Evolutionary conservation across 495 filamentous ascomycete species (phyloP).

Genomic region (Aspergillus carlsbadensis): DNA sequence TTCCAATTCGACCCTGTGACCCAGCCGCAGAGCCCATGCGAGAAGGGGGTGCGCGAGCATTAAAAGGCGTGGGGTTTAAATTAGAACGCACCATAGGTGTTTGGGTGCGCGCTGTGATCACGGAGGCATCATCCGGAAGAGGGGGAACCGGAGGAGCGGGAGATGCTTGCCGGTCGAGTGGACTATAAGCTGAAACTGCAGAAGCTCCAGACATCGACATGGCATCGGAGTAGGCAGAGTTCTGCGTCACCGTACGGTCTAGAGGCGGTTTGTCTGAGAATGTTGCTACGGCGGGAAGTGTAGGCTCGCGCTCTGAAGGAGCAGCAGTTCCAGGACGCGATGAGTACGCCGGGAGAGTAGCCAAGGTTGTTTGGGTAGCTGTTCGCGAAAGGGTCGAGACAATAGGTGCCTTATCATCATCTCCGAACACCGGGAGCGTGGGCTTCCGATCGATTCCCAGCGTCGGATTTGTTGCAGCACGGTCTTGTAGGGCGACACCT

Average conservation of each 20-base stretch:
- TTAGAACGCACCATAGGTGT: constrained; percentile 23
- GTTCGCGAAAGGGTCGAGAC: constrained; percentile 63
- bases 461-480: constrained; percentile 50
- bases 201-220: constrained; percentile 59
- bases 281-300: constrained; percentile 38
- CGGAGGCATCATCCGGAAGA: constrained; percentile 19
- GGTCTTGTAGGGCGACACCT: constrained; percentile 61
- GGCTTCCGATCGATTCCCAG: constrained; percentile 58
- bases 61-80: constrained; percentile 5
- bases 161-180: constrained; percentile 35
- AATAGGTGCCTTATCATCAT: constrained; percentile 55
- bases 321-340: constrained; percentile 51
- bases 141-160: constrained; percentile 29
- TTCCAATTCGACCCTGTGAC: constrained; percentile 6
- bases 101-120: constrained; percentile 15
- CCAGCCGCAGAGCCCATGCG: constrained; percentile 12
- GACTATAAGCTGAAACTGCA: constrained; percentile 57
- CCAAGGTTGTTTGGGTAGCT: constrained; percentile 65
- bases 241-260: constrained; percentile 42
- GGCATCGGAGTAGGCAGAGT: constrained; percentile 37
- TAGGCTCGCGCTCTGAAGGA: constrained; percentile 27
- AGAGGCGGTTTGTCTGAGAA: constrained; percentile 31
- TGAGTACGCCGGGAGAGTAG: constrained; percentile 62
- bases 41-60: neutral
- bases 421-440: constrained; percentile 63